These are phyloP conservation scores for Coemansia sp. DNA, from an alignment of 192 early-diverging fungal species.

Conservation along the genomic window DNA sequence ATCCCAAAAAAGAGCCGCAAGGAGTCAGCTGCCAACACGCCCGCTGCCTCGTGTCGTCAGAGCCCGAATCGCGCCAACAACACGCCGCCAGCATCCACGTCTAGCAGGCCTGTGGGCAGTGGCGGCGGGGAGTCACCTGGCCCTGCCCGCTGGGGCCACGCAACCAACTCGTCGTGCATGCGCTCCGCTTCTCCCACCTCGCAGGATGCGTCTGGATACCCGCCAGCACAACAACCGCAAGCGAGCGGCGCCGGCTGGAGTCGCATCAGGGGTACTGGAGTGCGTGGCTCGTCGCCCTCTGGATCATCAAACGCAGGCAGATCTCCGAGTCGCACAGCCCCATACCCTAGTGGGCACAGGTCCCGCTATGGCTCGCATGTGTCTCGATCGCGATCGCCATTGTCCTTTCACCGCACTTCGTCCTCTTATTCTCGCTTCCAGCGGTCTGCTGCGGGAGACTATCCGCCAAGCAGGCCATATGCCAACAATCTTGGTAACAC, in stretches of 20 bases:
- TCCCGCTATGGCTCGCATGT: slow-evolving; percentile 13
- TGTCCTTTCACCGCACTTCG: neutral
- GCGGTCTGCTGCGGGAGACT: slow-evolving; percentile 6
- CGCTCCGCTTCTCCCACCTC: slow-evolving; percentile 25
- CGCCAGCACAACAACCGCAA: neutral
- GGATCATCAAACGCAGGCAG: slow-evolving; percentile 8
- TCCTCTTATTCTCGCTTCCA: slow-evolving; percentile 20
- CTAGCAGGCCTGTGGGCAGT: neutral
- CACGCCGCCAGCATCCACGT: neutral
- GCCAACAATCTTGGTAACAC: neutral
- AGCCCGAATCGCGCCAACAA: slow-evolving; percentile 30
- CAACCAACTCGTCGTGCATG: slow-evolving; percentile 6
- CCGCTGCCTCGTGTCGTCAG: slow-evolving; percentile 21
- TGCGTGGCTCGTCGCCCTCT: slow-evolving; percentile 20
- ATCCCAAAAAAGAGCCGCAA: slow-evolving; percentile 48
- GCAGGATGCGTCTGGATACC: neutral
- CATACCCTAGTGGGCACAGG: slow-evolving; percentile 13
- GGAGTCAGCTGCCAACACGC: slow-evolving; percentile 21
- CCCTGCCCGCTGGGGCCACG: slow-evolving; percentile 15
- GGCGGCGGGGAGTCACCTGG: neutral
- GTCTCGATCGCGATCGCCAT: slow-evolving; percentile 41
- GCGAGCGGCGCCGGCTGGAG: neutral
- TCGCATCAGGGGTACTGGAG: slow-evolving; percentile 2
- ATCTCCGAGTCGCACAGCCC: slow-evolving; percentile 16
- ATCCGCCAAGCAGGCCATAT: slow-evolving; percentile 4